A percentile compares a stretch with the other conserved stretches of the same genome.
Conservation (phyloP, 495 filamentous ascomycete species). For the Hypoxylon fragiforme region DNA sequence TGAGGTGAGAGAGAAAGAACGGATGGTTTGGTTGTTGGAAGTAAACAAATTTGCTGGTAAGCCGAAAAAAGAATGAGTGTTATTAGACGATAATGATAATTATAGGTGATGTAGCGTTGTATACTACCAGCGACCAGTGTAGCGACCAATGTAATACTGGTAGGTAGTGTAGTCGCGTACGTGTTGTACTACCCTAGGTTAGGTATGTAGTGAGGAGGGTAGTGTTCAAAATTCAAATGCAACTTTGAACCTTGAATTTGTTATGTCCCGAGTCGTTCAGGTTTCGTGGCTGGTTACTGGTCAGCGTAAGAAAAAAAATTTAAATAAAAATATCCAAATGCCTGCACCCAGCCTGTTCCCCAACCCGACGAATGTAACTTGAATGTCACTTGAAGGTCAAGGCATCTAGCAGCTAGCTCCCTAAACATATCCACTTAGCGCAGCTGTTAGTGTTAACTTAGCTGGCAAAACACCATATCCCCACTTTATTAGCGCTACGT, state of each 20-base stretch:
- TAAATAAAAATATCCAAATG: constrained; percentile 8
- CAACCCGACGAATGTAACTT: background rate
- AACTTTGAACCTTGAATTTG: too few species aligned
- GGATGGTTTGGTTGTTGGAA: constrained; percentile 15
- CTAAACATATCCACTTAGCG: too few species aligned
- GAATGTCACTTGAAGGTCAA: background rate
- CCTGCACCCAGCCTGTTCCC: constrained; percentile 11
- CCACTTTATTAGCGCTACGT: too few species aligned
- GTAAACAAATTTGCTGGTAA: constrained; percentile 29
- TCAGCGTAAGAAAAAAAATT: background rate
- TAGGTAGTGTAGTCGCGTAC: background rate
- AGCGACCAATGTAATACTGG: background rate
- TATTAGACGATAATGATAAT: constrained; percentile 17
- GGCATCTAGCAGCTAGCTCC: background rate
- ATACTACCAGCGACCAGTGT: too few species aligned
- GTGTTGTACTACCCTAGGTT: too few species aligned
- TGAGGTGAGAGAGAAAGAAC: constrained; percentile 15
- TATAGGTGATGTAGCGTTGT: background rate
- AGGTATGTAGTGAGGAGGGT: constrained; percentile 3
- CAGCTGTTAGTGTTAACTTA: too few species aligned
- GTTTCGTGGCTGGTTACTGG: constrained; percentile 27
- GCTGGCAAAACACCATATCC: too few species aligned
- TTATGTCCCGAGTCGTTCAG: too few species aligned
- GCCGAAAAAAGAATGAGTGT: constrained; percentile 34
- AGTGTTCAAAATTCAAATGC: too few species aligned